phyloP scores from a whole-genome alignment of 2,329 filamentous ascomycete genomes.

The Stachybotrys chartarum region DNA sequence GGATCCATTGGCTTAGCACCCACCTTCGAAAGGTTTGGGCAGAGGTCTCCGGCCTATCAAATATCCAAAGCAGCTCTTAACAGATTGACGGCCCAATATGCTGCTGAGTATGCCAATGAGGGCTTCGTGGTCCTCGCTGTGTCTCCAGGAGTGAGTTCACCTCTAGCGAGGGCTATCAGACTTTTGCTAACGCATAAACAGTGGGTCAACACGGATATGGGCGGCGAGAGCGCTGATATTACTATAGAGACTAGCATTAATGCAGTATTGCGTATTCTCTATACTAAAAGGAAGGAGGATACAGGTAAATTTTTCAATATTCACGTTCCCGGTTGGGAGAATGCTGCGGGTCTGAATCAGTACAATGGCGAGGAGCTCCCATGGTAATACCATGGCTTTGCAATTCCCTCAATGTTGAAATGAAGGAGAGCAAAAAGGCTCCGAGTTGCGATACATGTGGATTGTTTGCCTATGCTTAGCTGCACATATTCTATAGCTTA shows the following conservation, averaged over 20 bases:
- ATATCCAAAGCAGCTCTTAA: conserved; percentile 40
- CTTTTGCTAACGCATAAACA: conserved; percentile 8
- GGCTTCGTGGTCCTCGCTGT: conserved; percentile 35
- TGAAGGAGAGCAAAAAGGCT: too few species aligned
- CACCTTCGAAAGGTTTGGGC: too few species aligned
- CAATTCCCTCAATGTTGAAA: too few species aligned
- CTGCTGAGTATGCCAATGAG: conserved; percentile 22
- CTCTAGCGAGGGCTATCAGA: background rate
- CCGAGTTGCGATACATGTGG: too few species aligned
- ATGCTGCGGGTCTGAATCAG: background rate
- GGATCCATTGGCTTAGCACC: too few species aligned
- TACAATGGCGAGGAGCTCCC: conserved; percentile 5
- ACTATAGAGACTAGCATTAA: conserved; percentile 28
- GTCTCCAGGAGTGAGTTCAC: conserved; percentile 32
- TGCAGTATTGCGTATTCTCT: conserved; percentile 6
- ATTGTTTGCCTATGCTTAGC: too few species aligned
- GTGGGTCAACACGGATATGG: conserved; percentile 40
- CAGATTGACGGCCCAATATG: conserved; percentile 37
- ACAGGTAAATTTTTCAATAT: conserved; percentile 10
- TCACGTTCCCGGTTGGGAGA: conserved; percentile 7
- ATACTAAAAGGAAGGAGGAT: background rate
- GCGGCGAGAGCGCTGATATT: conserved; percentile 31
- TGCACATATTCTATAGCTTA: too few species aligned
- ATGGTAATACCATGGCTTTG: too few species aligned
- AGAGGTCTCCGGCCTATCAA: conserved; percentile 31